Evolutionary conservation across 2,329 filamentous ascomycete species (phyloP).

Genomic region (Mycosphaerella arachidis): DNA sequence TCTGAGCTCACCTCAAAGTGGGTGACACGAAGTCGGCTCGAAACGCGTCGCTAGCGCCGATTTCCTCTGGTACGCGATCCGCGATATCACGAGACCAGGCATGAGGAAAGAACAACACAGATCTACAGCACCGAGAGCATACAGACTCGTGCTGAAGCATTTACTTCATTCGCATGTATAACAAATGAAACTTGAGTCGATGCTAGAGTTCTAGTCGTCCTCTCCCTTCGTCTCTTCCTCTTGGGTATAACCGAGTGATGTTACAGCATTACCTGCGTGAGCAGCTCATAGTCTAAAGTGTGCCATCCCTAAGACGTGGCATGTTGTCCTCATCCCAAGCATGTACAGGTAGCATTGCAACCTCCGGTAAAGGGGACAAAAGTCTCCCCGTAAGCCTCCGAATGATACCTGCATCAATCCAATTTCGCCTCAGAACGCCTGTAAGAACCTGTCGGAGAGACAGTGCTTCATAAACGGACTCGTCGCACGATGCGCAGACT

Average conservation of each 20-base stretch:
- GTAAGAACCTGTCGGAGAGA: no score
- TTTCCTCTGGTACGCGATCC: neutral
- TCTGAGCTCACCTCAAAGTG: neutral
- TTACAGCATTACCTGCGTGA: constrained; percentile 3
- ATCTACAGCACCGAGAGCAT: no score
- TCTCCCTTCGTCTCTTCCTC: neutral
- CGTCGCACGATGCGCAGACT: no score
- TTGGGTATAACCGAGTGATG: neutral
- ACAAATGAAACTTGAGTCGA: neutral
- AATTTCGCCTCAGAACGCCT: neutral
- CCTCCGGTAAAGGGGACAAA: neutral
- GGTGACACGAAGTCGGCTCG: neutral
- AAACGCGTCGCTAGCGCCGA: neutral
- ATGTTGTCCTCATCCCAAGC: neutral
- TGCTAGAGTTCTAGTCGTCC: neutral
- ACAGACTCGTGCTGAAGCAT: no score
- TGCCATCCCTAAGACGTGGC: neutral
- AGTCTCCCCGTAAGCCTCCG: neutral
- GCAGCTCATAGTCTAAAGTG: constrained; percentile 6
- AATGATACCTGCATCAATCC: neutral
- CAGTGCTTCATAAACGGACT: no score
- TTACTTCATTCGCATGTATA: neutral
- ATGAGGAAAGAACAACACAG: no score
- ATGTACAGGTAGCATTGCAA: constrained; percentile 5
- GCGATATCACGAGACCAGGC: neutral